These are phyloP conservation scores for Diaporthe aspalathi DNA, from an alignment of 2,329 filamentous ascomycete genomes.

Conservation along the genomic window DNA sequence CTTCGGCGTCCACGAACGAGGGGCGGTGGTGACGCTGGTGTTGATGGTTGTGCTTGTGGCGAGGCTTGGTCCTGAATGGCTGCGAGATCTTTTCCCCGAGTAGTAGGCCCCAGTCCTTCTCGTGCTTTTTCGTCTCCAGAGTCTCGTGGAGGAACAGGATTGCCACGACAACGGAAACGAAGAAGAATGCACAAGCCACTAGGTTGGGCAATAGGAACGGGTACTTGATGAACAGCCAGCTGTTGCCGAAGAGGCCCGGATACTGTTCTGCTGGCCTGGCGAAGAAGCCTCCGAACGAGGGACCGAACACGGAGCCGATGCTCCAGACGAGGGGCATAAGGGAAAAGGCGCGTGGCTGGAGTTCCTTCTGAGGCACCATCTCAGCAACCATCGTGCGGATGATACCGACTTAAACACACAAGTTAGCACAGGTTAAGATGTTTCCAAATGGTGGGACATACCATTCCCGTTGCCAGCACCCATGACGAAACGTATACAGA, in stretches of 20 bases:
- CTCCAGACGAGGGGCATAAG: conserved; percentile 94
- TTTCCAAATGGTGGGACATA: conserved; percentile 46
- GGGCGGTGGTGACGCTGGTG: conserved; percentile 51
- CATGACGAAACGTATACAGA: conserved; percentile 80
- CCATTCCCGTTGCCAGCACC: conserved; percentile 89
- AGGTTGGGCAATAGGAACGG: conserved; percentile 90
- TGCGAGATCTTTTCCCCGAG: conserved; percentile 74
- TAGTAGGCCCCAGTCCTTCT: conserved; percentile 79
- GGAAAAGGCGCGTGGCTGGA: conserved; percentile 90
- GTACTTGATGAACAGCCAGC: conserved; percentile 76
- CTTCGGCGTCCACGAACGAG: conserved; percentile 67
- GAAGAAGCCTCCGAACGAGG: conserved; percentile 86
- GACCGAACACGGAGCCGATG: conserved; percentile 87
- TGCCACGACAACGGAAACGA: conserved; percentile 79
- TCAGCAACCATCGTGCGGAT: conserved; percentile 93
- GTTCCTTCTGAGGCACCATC: conserved; percentile 85
- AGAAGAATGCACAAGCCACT: conserved; percentile 79
- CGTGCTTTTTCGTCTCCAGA: conserved; percentile 74
- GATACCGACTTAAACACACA: conserved; percentile 79
- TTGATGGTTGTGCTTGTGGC: conserved; percentile 40
- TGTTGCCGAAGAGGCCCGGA: conserved; percentile 75
- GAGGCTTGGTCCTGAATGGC: conserved; percentile 45
- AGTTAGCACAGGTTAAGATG: conserved; percentile 26
- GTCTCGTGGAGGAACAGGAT: conserved; percentile 90
- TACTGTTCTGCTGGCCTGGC: conserved; percentile 83